Evolutionary conservation across 1,139 yeast species (phyloP).

Genomic region (Pichia norvegensis): DNA sequence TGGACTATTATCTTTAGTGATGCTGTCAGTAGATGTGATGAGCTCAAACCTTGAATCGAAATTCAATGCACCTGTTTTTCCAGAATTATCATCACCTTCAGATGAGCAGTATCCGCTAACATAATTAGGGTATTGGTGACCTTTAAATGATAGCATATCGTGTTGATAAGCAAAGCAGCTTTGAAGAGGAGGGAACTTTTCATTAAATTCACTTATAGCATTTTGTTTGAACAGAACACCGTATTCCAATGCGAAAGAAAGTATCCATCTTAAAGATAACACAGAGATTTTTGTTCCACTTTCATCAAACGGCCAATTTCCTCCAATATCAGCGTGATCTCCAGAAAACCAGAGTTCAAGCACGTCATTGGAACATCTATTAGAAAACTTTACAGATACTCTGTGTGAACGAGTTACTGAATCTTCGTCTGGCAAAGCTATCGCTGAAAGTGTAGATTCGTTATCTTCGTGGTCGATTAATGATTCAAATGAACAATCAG

Average conservation of each 20-base stretch:
- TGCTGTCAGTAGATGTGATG: neutral
- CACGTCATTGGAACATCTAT: constrained; percentile 30
- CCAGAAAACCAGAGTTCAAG: constrained; percentile 60
- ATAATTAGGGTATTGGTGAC: constrained; percentile 9
- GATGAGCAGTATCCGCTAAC: constrained; percentile 3
- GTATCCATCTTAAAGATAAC: constrained; percentile 51
- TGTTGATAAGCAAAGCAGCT: constrained; percentile 42
- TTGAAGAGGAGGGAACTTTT: constrained; percentile 31
- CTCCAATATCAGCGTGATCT: constrained; percentile 60
- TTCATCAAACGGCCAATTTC: constrained; percentile 46
- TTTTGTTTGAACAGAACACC: constrained; percentile 41
- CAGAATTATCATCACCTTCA: neutral
- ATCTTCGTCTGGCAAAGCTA: constrained; percentile 4
- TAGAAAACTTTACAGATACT: constrained; percentile 3
- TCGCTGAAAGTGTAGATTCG: neutral
- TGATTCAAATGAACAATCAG: neutral
- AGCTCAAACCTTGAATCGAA: neutral
- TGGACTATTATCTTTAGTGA: neutral
- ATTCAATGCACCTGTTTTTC: neutral
- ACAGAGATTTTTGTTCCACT: constrained; percentile 36
- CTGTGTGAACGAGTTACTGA: constrained; percentile 9
- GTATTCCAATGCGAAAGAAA: constrained; percentile 41
- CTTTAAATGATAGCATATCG: constrained; percentile 34
- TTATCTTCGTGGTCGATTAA: neutral
- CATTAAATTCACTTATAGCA: constrained; percentile 34